These are phyloP conservation scores for Xerocomus minutiporus DNA, from an alignment of 1,284 basidiomycete species.

Conservation along the genomic window DNA sequence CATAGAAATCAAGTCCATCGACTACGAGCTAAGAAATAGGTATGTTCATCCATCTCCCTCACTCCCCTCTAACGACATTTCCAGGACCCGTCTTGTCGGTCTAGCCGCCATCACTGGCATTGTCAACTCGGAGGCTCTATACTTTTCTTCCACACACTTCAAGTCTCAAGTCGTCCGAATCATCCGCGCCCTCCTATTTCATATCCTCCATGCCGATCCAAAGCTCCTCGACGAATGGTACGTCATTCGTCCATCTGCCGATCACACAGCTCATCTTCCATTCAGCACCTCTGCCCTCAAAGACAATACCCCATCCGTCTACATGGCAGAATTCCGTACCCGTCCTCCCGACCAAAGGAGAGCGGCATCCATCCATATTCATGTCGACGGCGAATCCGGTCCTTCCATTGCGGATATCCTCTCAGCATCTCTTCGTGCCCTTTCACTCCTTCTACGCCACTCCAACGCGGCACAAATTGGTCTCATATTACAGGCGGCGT, in stretches of 20 bases:
- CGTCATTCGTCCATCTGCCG: background rate
- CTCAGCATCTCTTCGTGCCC: slow-evolving; percentile 66
- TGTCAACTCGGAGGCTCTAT: slow-evolving; percentile 81
- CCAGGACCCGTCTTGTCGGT: slow-evolving; percentile 80
- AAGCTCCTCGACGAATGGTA: slow-evolving; percentile 66
- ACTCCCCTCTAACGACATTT: background rate
- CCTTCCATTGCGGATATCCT: slow-evolving; percentile 74
- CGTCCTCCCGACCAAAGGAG: slow-evolving; percentile 73
- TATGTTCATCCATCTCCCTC: slow-evolving; percentile 22
- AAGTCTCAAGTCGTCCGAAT: slow-evolving; percentile 68
- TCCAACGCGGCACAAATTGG: slow-evolving; percentile 76
- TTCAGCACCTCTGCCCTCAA: slow-evolving; percentile 57
- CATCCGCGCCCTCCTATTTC: slow-evolving; percentile 70
- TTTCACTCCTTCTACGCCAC: slow-evolving; percentile 73
- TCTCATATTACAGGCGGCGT: slow-evolving; percentile 65
- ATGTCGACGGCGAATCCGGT: slow-evolving; percentile 84
- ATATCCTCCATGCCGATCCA: slow-evolving; percentile 64
- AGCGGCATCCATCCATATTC: slow-evolving; percentile 82
- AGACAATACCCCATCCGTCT: slow-evolving; percentile 67
- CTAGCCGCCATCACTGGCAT: slow-evolving; percentile 80
- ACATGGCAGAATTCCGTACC: slow-evolving; percentile 75
- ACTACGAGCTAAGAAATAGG: slow-evolving; percentile 69
- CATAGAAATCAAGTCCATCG: slow-evolving; percentile 42
- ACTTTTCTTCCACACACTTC: slow-evolving; percentile 74
- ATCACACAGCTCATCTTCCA: background rate